These are phyloP conservation scores for Epichloe baconii DNA, from an alignment of 2,329 filamentous ascomycete species.

Conservation along the genomic window DNA sequence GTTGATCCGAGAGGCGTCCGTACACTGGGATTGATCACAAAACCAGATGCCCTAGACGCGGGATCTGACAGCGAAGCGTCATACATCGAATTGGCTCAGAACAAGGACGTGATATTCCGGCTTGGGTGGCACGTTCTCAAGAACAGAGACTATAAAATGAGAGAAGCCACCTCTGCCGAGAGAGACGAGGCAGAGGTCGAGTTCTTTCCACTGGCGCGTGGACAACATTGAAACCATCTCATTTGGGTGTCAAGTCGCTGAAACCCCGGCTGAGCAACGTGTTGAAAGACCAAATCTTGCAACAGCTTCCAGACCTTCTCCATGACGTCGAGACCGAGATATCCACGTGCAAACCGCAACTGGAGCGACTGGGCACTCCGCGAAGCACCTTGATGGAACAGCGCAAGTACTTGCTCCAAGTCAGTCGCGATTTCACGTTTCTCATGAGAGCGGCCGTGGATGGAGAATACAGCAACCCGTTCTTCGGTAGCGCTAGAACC, in stretches of 20 bases:
- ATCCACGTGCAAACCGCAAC: constrained; percentile 17
- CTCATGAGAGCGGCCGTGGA: constrained; percentile 32
- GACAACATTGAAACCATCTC: constrained; percentile 18
- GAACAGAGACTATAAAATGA: constrained; percentile 25
- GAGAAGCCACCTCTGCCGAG: constrained; percentile 15
- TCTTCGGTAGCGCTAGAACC: constrained; percentile 28
- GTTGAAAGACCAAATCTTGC: constrained; percentile 32
- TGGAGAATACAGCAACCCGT: constrained; percentile 37
- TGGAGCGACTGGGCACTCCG: constrained; percentile 35
- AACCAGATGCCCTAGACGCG: constrained; percentile 29
- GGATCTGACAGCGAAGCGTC: constrained; percentile 25
- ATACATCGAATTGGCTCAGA: constrained; percentile 30
- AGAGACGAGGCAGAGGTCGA: constrained; percentile 26
- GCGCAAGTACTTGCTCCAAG: constrained; percentile 29
- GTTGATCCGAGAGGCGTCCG: constrained; percentile 17
- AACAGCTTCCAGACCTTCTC: constrained; percentile 32
- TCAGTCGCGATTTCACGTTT: constrained; percentile 30
- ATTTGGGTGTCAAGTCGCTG: constrained; percentile 35
- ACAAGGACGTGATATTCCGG: constrained; percentile 31
- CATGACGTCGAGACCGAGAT: constrained; percentile 27
- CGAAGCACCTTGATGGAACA: constrained; percentile 33
- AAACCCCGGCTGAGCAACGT: constrained; percentile 36
- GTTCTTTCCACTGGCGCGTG: constrained; percentile 30
- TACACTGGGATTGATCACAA: constrained; percentile 44
- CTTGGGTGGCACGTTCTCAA: constrained; percentile 41